phyloP scores from a whole-genome alignment of 2,329 filamentous ascomycete species.

The Beauveria asiatica region DNA sequence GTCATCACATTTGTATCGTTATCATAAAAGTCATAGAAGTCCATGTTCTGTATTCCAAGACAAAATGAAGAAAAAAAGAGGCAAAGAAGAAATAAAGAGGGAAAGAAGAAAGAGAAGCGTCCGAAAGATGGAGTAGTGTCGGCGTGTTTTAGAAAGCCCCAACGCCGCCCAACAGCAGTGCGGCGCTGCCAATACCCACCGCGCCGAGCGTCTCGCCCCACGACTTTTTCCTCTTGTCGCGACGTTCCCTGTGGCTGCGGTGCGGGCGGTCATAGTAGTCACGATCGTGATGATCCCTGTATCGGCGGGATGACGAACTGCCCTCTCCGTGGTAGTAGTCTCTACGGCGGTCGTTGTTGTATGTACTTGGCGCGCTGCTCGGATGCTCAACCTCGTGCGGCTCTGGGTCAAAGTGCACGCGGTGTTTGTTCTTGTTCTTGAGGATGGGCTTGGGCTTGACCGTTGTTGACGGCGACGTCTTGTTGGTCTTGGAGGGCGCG shows the following conservation, averaged over 20 bases:
- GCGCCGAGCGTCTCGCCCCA: slow-evolving; percentile 48
- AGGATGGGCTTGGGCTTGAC: slow-evolving; percentile 48
- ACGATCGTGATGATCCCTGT: slow-evolving; percentile 17
- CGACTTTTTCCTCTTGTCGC: slow-evolving; percentile 33
- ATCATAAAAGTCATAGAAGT: background rate
- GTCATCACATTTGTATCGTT: background rate
- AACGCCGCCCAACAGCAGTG: slow-evolving; percentile 47
- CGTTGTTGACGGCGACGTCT: slow-evolving; percentile 27
- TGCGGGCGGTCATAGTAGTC: slow-evolving; percentile 22
- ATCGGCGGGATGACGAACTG: slow-evolving; percentile 9
- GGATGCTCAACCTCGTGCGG: slow-evolving; percentile 34
- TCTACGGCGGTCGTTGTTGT: slow-evolving; percentile 24
- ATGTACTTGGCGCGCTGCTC: slow-evolving; percentile 19
- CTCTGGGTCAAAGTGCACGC: slow-evolving; percentile 44
- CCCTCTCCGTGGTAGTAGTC: slow-evolving; percentile 20
- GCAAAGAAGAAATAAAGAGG: background rate
- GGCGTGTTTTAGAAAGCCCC: slow-evolving; percentile 18
- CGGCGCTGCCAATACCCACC: slow-evolving; percentile 52
- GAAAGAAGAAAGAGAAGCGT: background rate
- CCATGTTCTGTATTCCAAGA: background rate
- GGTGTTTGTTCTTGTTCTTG: slow-evolving; percentile 51
- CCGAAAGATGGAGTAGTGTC: too few relatives aligned
- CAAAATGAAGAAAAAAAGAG: background rate
- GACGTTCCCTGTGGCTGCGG: slow-evolving; percentile 19
- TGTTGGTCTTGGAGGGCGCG: slow-evolving; percentile 23